Evolutionary conservation across 371 early-diverging fungal species (phyloP).

Genomic region (Coemansia linderi): DNA sequence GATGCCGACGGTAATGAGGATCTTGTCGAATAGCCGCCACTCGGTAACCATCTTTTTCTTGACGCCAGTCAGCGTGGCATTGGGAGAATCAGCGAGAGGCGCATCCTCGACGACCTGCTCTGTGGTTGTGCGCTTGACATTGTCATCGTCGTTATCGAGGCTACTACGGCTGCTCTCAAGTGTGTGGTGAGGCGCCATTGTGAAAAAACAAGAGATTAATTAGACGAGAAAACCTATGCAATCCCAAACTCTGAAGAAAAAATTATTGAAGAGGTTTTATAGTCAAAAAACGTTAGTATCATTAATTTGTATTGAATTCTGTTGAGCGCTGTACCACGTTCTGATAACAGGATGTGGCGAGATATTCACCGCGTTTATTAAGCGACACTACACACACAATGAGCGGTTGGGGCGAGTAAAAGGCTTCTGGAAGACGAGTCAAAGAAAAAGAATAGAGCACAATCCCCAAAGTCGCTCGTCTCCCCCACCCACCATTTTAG

Average conservation of each 20-base stretch:
- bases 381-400: not conserved
- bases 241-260: not conserved
- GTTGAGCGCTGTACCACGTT: not conserved
- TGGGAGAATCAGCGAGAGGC: not conserved
- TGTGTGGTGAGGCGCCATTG: constrained; percentile 4
- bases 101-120: not conserved
- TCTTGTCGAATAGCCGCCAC: constrained; percentile 34
- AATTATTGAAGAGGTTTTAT: not conserved
- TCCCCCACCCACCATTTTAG: not conserved
- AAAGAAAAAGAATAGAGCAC: not conserved
- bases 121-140: not conserved
- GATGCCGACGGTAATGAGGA: constrained; percentile 35
- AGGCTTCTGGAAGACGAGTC: not conserved
- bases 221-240: not conserved
- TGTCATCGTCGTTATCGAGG: not conserved
- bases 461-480: not conserved
- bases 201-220: not conserved
- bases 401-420: not conserved
- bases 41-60: constrained; percentile 48
- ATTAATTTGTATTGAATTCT: no score
- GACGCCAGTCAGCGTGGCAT: constrained; percentile 41
- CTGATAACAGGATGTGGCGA: not conserved
- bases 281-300: not conserved
- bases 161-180: constrained; percentile 8
- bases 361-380: not conserved